A percentile compares a stretch with the other conserved stretches of the same genome.
phyloP scores from a whole-genome alignment of 176 grass and related monocot genomes.

The Avena insularis region DNA sequence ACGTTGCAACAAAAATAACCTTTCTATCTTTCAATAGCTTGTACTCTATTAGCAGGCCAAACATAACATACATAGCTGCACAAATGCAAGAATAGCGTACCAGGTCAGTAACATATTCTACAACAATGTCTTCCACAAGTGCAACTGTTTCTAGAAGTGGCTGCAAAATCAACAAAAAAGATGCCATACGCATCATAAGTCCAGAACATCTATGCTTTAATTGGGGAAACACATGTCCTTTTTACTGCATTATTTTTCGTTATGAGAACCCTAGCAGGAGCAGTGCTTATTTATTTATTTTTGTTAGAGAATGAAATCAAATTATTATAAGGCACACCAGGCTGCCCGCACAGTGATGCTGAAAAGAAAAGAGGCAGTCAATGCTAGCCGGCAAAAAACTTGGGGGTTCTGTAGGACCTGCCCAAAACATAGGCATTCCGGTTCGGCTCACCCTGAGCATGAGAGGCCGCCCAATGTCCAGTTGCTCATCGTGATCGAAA shows the following conservation, averaged over 20 bases:
- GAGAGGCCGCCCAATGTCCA: not conserved
- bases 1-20: not conserved
- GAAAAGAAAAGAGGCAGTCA: slow-evolving; percentile 2
- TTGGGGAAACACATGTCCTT: not conserved
- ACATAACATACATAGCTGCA: slow-evolving; percentile 4
- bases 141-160: slow-evolving; percentile 94
- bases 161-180: slow-evolving; percentile 58
- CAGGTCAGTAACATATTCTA: slow-evolving; percentile 95
- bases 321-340: not conserved
- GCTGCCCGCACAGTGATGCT: not conserved
- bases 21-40: not conserved
- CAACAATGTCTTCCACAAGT: slow-evolving; percentile 95
- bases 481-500: not conserved
- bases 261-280: not conserved
- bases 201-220: not conserved
- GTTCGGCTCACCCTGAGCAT: not conserved
- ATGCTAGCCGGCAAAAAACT: not conserved
- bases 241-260: not conserved
- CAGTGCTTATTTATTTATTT: not conserved
- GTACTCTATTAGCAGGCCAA: not conserved
- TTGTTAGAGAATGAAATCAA: not conserved
- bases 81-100: slow-evolving; percentile 50
- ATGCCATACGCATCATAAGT: not conserved
- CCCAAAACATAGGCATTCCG: not conserved
- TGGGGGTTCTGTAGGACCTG: not conserved